phyloP scores from a whole-genome alignment of 768 basidiomycete species.

The Suillus brevipes region DNA sequence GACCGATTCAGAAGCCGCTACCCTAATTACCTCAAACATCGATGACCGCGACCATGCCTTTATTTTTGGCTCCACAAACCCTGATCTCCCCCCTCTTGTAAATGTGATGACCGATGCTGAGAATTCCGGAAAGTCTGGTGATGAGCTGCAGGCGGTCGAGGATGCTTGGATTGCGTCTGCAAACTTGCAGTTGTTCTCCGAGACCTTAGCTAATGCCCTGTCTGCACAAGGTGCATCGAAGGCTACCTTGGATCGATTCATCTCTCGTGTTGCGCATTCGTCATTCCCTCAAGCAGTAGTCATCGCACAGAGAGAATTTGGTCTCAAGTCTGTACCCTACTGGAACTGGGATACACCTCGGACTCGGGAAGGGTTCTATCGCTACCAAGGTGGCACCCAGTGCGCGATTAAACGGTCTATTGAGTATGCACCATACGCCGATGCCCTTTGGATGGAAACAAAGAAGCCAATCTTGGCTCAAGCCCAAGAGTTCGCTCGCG shows the following conservation, averaged over 20 bases:
- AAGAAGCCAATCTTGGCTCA: constrained; percentile 91
- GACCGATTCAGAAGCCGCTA: constrained; percentile 97
- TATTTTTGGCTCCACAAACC: constrained; percentile 89
- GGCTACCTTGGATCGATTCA: constrained; percentile 58
- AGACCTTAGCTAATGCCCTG: constrained; percentile 67
- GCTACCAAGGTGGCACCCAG: constrained; percentile 95
- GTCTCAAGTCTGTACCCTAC: constrained; percentile 70
- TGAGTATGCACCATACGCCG: constrained; percentile 93
- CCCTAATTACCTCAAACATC: constrained; percentile 94
- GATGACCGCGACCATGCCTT: constrained; percentile 97
- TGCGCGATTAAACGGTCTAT: constrained; percentile 91
- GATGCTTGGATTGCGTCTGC: constrained; percentile 84
- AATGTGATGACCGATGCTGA: constrained; percentile 85
- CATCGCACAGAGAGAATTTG: constrained; percentile 80
- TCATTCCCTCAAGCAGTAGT: constrained; percentile 69
- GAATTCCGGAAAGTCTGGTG: constrained; percentile 72
- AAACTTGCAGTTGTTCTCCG: constrained; percentile 76
- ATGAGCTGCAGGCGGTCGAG: constrained; percentile 83
- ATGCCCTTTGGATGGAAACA: constrained; percentile 95
- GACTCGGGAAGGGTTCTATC: constrained; percentile 94
- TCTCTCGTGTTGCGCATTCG: constrained; percentile 58
- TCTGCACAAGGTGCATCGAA: constrained; percentile 55
- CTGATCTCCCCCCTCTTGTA: constrained; percentile 67
- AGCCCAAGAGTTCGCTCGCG: constrained; percentile 87
- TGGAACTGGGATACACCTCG: constrained; percentile 96